phyloP scores from a whole-genome alignment of 805 yeast genomes.

The Vanderwaltozyma yarrowii region DNA sequence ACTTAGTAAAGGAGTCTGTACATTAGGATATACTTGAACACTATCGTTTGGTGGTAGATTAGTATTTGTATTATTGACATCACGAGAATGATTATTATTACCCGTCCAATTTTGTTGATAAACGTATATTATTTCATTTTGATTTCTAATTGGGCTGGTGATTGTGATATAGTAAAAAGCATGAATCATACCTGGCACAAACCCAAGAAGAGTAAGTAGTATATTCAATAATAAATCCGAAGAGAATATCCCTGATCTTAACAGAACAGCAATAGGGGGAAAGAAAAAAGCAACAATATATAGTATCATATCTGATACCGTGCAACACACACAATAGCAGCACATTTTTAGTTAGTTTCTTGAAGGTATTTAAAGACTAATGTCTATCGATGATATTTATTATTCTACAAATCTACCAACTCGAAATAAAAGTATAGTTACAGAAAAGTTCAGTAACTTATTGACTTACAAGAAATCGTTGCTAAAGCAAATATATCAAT shows the following conservation, averaged over 20 bases:
- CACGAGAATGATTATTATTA: conserved; percentile 5
- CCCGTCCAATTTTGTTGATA: conserved; percentile 28
- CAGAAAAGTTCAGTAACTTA: no score
- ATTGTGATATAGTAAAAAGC: conserved; percentile 41
- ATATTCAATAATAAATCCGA: conserved; percentile 49
- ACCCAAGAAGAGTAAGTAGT: conserved; percentile 60
- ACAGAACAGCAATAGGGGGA: conserved; percentile 67
- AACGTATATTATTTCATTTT: conserved; percentile 15
- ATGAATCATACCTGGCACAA: conserved; percentile 65
- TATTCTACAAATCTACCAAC: no score
- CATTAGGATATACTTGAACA: conserved; percentile 2
- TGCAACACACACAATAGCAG: conserved; percentile 20
- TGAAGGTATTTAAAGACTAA: no score
- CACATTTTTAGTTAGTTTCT: not conserved
- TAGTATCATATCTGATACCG: conserved; percentile 42
- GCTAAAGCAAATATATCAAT: no score
- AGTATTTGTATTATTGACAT: not conserved
- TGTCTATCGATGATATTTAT: no score
- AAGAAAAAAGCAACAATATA: conserved; percentile 50
- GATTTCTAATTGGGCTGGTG: conserved; percentile 23
- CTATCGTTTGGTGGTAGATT: not conserved
- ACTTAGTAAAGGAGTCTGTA: conserved; percentile 3
- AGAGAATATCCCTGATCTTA: conserved; percentile 53
- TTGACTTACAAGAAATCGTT: no score
- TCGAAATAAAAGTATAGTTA: no score